These are phyloP conservation scores for Raddia distichophylla DNA, from an alignment of 176 grass and related monocot species.

Conservation along the genomic window DNA sequence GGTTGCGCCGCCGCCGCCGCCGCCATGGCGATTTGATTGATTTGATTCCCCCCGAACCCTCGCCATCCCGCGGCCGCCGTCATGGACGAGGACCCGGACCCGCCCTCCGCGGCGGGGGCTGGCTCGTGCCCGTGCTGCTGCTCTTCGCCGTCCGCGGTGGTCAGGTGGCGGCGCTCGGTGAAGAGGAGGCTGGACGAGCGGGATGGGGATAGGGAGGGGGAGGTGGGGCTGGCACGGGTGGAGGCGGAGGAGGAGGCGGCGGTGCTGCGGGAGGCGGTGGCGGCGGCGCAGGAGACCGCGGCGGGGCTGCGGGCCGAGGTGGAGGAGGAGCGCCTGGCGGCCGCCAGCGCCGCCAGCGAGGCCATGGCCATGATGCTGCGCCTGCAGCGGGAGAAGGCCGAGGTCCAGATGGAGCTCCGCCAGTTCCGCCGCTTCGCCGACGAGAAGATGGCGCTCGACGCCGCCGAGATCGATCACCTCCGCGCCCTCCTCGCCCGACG, in stretches of 20 bases:
- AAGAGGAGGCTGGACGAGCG: conserved; percentile 67
- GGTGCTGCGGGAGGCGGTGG: conserved; percentile 65
- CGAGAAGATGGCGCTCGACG: conserved; percentile 91
- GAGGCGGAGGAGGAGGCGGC: conserved; percentile 62
- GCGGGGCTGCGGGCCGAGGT: conserved; percentile 69
- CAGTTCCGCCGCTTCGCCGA: conserved; percentile 95
- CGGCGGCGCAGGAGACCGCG: conserved; percentile 57
- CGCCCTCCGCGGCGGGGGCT: background rate
- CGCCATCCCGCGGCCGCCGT: background rate
- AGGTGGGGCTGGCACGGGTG: conserved; percentile 49
- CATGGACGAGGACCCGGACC: conserved; percentile 44
- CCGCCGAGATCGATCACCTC: conserved; percentile 60
- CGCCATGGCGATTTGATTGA: conserved; percentile 16
- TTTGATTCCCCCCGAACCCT: conserved; percentile 29
- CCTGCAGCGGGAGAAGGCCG: conserved; percentile 94
- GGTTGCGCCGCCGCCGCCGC: background rate
- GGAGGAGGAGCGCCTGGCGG: conserved; percentile 82
- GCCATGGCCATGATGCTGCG: conserved; percentile 98
- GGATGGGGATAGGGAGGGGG: background rate
- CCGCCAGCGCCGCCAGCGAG: conserved; percentile 86
- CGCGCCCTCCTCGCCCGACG: conserved; percentile 65
- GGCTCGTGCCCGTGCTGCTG: conserved; percentile 58
- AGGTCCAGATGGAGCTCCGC: conserved; percentile 92
- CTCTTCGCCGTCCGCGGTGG: conserved; percentile 40
- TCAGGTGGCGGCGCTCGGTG: conserved; percentile 66